These are phyloP conservation scores for Haplographium delicatum DNA, from an alignment of 495 filamentous ascomycete species.

Conservation along the genomic window DNA sequence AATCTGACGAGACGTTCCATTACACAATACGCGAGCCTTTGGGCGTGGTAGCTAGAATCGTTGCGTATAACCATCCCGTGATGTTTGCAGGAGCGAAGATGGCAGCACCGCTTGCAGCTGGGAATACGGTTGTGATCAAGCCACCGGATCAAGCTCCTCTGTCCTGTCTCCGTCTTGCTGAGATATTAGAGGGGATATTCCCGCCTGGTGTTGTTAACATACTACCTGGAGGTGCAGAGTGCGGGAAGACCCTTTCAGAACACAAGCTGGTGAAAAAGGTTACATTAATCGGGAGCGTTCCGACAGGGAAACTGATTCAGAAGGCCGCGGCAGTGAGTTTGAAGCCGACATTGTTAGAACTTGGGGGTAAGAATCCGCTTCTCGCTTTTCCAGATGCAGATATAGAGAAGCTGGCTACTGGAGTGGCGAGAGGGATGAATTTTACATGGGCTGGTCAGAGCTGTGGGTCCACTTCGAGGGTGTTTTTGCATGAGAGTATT, in stretches of 20 bases:
- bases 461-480: constrained; percentile 91
- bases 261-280: constrained; percentile 89
- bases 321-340: constrained; percentile 86
- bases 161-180: constrained; percentile 69
- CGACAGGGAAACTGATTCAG: constrained; percentile 83
- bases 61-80: constrained; percentile 28
- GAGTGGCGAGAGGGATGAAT: constrained; percentile 1
- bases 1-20: constrained; percentile 12
- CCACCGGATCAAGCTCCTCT: constrained; percentile 92
- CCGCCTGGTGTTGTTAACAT: constrained; percentile 90
- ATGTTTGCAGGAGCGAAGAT: constrained; percentile 59
- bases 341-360: constrained; percentile 95
- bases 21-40: constrained; percentile 29
- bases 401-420: constrained; percentile 58
- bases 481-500: constrained; percentile 91
- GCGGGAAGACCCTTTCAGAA: constrained; percentile 80
- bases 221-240: constrained; percentile 80
- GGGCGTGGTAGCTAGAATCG: constrained; percentile 26
- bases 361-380: constrained; percentile 94
- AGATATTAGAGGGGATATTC: constrained; percentile 87
- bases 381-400: constrained; percentile 52
- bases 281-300: constrained; percentile 90
- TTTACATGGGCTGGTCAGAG: constrained; percentile 58
- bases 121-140: constrained; percentile 87
- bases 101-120: constrained; percentile 79